Evolutionary conservation across 1,284 basidiomycete species (phyloP), one percentile per base, ranked within the genome.

Genomic region (Apiotrichum akiyoshidainum): DNA sequence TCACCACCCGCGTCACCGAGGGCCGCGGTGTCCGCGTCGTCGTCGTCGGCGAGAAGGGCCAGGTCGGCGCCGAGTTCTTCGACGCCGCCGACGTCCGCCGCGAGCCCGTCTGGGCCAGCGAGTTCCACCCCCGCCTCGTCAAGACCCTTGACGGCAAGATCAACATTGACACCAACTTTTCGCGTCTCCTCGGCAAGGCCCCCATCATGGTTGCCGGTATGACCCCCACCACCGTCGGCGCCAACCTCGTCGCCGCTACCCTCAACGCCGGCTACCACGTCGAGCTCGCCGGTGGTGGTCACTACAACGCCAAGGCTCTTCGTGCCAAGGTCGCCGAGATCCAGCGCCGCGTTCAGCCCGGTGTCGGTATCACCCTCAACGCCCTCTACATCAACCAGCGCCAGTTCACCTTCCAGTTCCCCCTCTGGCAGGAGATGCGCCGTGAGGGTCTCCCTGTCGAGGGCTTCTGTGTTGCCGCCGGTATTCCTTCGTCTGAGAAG

Each of bases 171-270:
- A 98, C 95, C 0, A 89, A 92, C 8, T 95, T 96, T 83, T 96
- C 94, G 55, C 89, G 95, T 63, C 84, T 98, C 52, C 80, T 98
- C 40, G 92, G 92, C 67, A 97, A 97, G 80, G 86, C 95, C 1
- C 95, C 95, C 19, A 88, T 99, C 78, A 98, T 97, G 93, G 92
- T 99, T 49, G 92, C 92, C 50, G 96, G 95, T 65, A 99, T 99
- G 96, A 96, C 93, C 0, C 93, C 93, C 1, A 88, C 87, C 1
- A 97, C 93, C 22, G 93, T 97, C 64, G 88, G 92, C 72, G 88
- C 88, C 52, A 91, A 91, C 46, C 92, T 96, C 75, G 92, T 96
- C 66, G 86, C 87, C 60, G 93, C 95, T 9, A 85, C 95, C 41
- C 86, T 97, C 67, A 86, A 90, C 68, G 94, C 95, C 31, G 95